Base-by-base conservation (phyloP, 83 land plant species). In the Larix sibirica region DNA sequence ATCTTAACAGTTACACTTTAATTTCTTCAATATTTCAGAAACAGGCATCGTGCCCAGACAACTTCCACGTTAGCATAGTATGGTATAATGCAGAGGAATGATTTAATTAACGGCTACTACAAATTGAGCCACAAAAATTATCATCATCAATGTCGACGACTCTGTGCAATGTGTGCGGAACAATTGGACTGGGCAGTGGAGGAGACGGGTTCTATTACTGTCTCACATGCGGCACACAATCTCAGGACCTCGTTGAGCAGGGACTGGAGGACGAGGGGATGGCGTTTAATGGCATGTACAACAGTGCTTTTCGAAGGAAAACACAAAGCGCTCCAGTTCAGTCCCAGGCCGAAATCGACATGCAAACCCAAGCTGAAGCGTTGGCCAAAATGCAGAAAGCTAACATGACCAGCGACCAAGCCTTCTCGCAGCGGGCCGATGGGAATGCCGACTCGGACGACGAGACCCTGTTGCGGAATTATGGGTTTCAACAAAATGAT, bases 131-230 rank as follows among this genome's bases (percentile, higher is more conserved):
- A 12, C 3, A 54, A 54, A 12, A 54, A 10, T 54, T 12, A 54
- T 54, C 58, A n/a, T 73, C 21, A 20, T 44, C 21, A 73, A 73
- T 73, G 77, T 23, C 42, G 77, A 42, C 4, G 23, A 73, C 56
- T 3, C 4, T 73, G 56, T 90, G 93, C 80, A 66, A 79, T 33
- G 66, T 40, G 8, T 94, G 93, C 83, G 90, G 92, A 54, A 84
- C 83, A 62, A 18, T 60, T 4, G 91, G 88, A n/a, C 64, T 94
- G 40, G 56, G 50, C 0, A 81, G 63, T 23, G 94, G 91, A 10
- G 86, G 60, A 18, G 96, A 96, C 60, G 99, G 99, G 59, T 97
- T 84, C 87, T 91, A 75, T 86, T 96, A 94, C 88, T 97, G 99
- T 86, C 76, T 12, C 0, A 9, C 33, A 2, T 97, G 99, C 83